Conservation (phyloP, 2,329 filamentous ascomycete species). For the Metarhizium guizhouense region DNA sequence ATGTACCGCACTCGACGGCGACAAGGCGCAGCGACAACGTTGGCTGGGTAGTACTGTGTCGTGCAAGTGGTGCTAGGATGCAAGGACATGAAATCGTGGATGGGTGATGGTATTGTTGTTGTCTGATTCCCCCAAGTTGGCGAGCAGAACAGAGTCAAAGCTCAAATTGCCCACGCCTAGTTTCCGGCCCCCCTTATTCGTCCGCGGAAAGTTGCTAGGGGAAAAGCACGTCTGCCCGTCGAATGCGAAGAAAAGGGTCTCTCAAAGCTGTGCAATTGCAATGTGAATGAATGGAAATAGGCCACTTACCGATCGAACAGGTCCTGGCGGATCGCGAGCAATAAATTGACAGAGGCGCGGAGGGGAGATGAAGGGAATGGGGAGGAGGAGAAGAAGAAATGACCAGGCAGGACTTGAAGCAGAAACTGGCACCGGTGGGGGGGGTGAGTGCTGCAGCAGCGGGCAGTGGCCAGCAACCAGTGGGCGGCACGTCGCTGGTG, state of each 20-base stretch:
- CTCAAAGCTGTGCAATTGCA: not conserved
- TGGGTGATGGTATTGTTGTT: not conserved
- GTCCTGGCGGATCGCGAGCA: not conserved
- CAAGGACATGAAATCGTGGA: not conserved
- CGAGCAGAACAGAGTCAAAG: not conserved
- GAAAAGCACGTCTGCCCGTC: not conserved
- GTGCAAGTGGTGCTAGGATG: not conserved
- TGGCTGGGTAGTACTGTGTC: not conserved
- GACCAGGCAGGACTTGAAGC: not conserved
- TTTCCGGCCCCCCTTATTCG: not conserved
- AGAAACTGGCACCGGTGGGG: not conserved
- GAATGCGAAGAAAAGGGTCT: not conserved
- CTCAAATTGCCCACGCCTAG: not conserved
- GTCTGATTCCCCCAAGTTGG: not conserved
- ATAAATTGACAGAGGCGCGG: conserved; percentile 1
- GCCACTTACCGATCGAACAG: conserved; percentile 3
- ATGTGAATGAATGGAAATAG: not conserved
- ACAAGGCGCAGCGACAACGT: not conserved
- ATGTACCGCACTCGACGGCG: not conserved
- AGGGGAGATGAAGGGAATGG: not conserved
- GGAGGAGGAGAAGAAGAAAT: not conserved
- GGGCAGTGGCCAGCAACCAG: not conserved
- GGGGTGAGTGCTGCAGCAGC: not conserved
- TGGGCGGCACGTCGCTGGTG: no score
- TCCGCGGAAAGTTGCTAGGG: not conserved